phyloP scores from a whole-genome alignment of 1,284 basidiomycete species.

The Moniliella sp. region DNA sequence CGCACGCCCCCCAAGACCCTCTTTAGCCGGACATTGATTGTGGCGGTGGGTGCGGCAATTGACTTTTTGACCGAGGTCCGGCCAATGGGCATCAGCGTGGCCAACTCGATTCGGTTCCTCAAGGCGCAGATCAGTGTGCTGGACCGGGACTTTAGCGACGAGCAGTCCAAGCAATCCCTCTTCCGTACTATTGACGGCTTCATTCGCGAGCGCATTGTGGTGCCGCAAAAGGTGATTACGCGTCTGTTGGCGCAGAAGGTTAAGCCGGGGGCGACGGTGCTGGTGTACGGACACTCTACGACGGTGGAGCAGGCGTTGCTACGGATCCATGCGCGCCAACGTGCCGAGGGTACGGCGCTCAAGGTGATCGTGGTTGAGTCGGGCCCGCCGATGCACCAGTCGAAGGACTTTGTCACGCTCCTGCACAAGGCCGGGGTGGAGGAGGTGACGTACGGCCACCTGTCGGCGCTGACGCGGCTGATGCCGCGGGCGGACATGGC shows the following conservation, averaged over 20 bases:
- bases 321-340: no score
- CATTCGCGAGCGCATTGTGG: conserved; percentile 73
- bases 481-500: conserved; percentile 56
- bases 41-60: conserved; percentile 46
- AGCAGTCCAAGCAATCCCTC: conserved; percentile 62
- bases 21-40: conserved; percentile 25
- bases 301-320: conserved; percentile 76
- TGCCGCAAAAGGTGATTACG: conserved; percentile 80
- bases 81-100: conserved; percentile 83
- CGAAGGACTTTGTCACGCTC: conserved; percentile 43
- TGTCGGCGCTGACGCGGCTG: conserved; percentile 65
- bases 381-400: conserved; percentile 56
- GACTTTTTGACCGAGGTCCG: conserved; percentile 63
- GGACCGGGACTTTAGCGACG: conserved; percentile 56
- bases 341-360: conserved; percentile 52
- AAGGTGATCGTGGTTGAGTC: conserved; percentile 87
- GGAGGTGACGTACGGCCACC: conserved; percentile 57
- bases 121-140: conserved; percentile 85
- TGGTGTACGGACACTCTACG: conserved; percentile 83
- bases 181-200: conserved; percentile 75
- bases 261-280: conserved; percentile 68
- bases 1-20: conserved; percentile 23
- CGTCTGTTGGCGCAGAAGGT: conserved; percentile 67
- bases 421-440: conserved; percentile 37
- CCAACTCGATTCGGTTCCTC: conserved; percentile 75